Percentiles rank a stretch among this genome's conserved stretches.
These are phyloP conservation scores for Isoetes taiwanensis DNA, from an alignment of 75 land plant genomes.

Conservation along the genomic window DNA sequence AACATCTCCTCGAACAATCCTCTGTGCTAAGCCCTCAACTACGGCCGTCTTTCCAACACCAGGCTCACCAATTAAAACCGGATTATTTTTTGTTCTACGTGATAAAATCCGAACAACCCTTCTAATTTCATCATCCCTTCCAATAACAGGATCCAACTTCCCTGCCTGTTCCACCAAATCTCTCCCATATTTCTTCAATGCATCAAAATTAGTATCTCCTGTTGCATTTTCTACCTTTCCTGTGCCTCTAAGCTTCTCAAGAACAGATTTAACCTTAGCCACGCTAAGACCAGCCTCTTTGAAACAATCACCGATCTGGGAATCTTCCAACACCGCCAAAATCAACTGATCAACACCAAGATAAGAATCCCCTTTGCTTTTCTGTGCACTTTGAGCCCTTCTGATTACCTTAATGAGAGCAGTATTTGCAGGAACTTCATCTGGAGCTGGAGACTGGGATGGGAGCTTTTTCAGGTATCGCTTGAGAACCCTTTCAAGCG, in stretches of 20 bases:
- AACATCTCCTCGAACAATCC: conserved; percentile 87
- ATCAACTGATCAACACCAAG: conserved; percentile 81
- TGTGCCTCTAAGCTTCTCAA: conserved; percentile 75
- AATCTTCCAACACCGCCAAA: conserved; percentile 21
- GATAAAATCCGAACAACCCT: conserved; percentile 77
- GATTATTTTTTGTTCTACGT: conserved; percentile 91
- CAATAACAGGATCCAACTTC: conserved; percentile 95
- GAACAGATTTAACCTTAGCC: conserved; percentile 44
- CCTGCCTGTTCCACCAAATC: conserved; percentile 91
- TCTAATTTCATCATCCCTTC: conserved; percentile 86
- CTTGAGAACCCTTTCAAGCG: conserved; percentile 54
- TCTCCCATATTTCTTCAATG: conserved; percentile 82
- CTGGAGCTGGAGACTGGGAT: conserved; percentile 79
- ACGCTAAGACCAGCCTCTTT: background rate
- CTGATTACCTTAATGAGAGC: conserved; percentile 63
- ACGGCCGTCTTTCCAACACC: conserved; percentile 98
- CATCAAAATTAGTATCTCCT: conserved; percentile 78
- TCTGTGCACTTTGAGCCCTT: conserved; percentile 70
- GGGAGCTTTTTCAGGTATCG: conserved; percentile 60
- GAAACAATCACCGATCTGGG: background rate
- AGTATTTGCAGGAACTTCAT: conserved; percentile 65
- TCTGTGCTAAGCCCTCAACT: conserved; percentile 87
- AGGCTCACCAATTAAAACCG: conserved; percentile 92
- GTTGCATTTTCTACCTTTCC: conserved; percentile 80
- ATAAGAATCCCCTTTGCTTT: conserved; percentile 63